phyloP scores from a whole-genome alignment of 1,284 basidiomycete species.

The Cryptococcus amylolentus region DNA sequence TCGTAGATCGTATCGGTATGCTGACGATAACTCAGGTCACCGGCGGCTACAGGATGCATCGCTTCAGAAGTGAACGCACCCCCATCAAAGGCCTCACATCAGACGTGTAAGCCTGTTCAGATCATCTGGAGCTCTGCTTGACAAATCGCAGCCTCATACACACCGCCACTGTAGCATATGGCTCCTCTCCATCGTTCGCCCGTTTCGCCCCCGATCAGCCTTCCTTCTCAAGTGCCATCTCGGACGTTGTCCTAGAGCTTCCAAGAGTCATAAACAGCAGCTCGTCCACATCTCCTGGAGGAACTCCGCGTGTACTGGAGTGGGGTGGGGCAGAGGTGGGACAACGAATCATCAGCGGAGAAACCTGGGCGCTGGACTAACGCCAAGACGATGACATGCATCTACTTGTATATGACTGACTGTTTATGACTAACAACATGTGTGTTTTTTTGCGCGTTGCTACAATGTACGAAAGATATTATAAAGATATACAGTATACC shows the following conservation, averaged over 20 bases:
- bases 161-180: constrained; percentile 60
- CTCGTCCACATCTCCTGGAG: constrained; percentile 1
- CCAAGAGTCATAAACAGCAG: constrained; percentile 25
- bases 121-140: not conserved
- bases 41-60: constrained; percentile 57
- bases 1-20: not conserved
- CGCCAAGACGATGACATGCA: not conserved
- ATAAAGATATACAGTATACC: not conserved
- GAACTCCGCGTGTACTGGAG: constrained; percentile 17
- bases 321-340: constrained; percentile 33
- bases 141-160: constrained; percentile 54
- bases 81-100: constrained; percentile 77
- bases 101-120: constrained; percentile 61
- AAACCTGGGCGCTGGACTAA: constrained; percentile 6
- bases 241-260: constrained; percentile 31
- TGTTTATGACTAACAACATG: too few species aligned
- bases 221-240: constrained; percentile 30
- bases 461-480: not conserved
- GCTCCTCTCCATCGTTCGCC: constrained; percentile 53
- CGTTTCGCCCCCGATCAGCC: constrained; percentile 55
- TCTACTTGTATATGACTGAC: too few species aligned
- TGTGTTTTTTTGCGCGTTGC: not conserved
- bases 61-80: constrained; percentile 69
- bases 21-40: constrained; percentile 49
- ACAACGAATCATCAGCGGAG: constrained; percentile 8